Evolutionary conservation across 2,329 filamentous ascomycete genomes (phyloP).

Genomic region (Ascosphaera pollenicola): DNA sequence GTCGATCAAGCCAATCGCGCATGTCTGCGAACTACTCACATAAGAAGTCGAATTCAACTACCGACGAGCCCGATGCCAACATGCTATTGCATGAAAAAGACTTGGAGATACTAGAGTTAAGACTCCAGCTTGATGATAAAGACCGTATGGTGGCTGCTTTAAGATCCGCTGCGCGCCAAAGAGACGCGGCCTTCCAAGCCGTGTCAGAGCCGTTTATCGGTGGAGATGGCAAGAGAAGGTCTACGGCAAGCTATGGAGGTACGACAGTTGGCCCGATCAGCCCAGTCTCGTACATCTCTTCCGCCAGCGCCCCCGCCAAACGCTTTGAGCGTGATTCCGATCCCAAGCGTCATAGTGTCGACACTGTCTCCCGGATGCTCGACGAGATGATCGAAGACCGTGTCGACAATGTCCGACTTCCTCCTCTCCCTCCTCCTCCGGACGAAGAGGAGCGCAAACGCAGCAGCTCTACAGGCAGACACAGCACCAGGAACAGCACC

Average conservation of each 20-base stretch:
- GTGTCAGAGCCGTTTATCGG: constrained; percentile 1
- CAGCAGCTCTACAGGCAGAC: background rate
- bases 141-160: constrained; percentile 81
- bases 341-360: constrained; percentile 46
- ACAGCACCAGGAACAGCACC: no score
- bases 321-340: constrained; percentile 17
- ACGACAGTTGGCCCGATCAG: constrained; percentile 7
- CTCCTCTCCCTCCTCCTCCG: background rate
- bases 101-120: constrained; percentile 74
- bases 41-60: constrained; percentile 3
- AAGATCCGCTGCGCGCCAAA: constrained; percentile 62
- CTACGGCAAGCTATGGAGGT: constrained; percentile 6
- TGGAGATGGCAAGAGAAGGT: constrained; percentile 9
- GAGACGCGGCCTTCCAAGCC: constrained; percentile 40
- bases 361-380: constrained; percentile 81
- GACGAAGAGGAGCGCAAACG: background rate
- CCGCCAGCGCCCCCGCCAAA: constrained; percentile 3
- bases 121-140: constrained; percentile 77
- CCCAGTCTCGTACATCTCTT: constrained; percentile 10
- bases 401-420: constrained; percentile 44
- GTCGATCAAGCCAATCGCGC: constrained; percentile 72
- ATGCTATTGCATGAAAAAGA: constrained; percentile 69
- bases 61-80: constrained; percentile 59
- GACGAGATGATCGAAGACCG: constrained; percentile 93
- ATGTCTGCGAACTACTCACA: constrained; percentile 51